Evolutionary conservation across 2,329 filamentous ascomycete genomes (phyloP).

Genomic region (Penicillium sp.): DNA sequence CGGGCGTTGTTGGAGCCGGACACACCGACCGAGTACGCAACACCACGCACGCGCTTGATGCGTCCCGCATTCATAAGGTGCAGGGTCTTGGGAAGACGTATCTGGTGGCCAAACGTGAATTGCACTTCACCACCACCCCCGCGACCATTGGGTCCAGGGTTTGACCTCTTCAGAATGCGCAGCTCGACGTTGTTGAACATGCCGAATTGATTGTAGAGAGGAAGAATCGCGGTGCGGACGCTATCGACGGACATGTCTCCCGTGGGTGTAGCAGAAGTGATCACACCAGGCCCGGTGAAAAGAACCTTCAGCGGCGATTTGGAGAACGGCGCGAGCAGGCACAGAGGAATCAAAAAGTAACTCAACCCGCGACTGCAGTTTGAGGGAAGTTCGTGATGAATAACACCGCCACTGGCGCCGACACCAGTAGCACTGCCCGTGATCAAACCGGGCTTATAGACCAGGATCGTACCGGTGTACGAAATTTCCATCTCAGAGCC

Average conservation of each 20-base stretch:
- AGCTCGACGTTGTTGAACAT: slow-evolving; percentile 83
- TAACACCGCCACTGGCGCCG: slow-evolving; percentile 65
- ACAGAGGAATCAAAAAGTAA: slow-evolving; percentile 87
- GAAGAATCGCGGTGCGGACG: slow-evolving; percentile 86
- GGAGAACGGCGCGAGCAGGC: slow-evolving; percentile 84
- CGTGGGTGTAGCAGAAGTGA: slow-evolving; percentile 74
- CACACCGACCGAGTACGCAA: slow-evolving; percentile 89
- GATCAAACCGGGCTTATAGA: slow-evolving; percentile 87
- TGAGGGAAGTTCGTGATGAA: slow-evolving; percentile 73
- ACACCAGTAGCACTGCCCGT: slow-evolving; percentile 74
- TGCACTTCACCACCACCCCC: slow-evolving; percentile 92
- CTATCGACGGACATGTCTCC: slow-evolving; percentile 90
- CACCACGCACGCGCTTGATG: slow-evolving; percentile 82
- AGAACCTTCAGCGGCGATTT: slow-evolving; percentile 87
- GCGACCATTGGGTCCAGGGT: slow-evolving; percentile 65
- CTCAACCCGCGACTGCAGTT: slow-evolving; percentile 75
- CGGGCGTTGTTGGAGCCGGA: slow-evolving; percentile 87
- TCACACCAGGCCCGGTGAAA: slow-evolving; percentile 85
- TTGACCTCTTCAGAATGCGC: slow-evolving; percentile 71
- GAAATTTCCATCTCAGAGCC: slow-evolving; percentile 92
- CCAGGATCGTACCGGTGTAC: slow-evolving; percentile 87
- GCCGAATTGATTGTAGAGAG: slow-evolving; percentile 83
- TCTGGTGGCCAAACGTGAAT: slow-evolving; percentile 85
- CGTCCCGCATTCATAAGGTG: slow-evolving; percentile 78
- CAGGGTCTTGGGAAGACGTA: slow-evolving; percentile 86